A percentile compares a stretch with the other conserved stretches of the same genome.
phyloP scores from a whole-genome alignment of 202 grass and related monocot genomes.

The Musa balbisiana region DNA sequence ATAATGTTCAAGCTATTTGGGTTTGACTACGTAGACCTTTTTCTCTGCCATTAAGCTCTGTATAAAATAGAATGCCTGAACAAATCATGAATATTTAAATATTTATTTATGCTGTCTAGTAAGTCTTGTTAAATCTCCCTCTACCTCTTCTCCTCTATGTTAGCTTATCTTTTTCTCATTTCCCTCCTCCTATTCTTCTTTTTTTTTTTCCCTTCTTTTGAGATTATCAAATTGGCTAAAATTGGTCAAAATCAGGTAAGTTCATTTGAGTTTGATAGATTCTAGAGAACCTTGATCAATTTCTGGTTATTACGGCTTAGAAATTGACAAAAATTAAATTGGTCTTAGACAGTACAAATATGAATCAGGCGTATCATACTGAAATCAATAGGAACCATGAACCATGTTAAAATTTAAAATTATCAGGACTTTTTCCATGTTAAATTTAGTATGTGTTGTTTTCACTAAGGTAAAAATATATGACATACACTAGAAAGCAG shows the following conservation, averaged over 20 bases:
- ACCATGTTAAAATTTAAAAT: neutral
- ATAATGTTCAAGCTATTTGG: no score
- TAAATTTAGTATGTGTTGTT: neutral
- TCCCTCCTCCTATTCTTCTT: neutral
- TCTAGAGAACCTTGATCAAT: no score
- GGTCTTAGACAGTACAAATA: neutral
- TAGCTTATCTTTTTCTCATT: neutral
- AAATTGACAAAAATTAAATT: no score
- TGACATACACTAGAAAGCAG: neutral
- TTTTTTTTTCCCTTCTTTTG: neutral
- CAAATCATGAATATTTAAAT: no score
- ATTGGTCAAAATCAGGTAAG: neutral
- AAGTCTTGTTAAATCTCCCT: neutral
- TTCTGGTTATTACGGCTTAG: no score
- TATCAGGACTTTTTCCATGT: neutral
- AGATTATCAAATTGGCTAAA: neutral
- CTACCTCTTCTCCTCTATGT: neutral
- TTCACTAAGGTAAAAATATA: neutral
- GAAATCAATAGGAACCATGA: neutral
- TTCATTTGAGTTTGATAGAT: no score
- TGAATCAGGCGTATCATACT: neutral
- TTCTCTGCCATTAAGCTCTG: no score
- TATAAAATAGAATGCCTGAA: no score
- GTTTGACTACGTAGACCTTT: no score
- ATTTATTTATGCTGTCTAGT: no score